Evolutionary conservation across 2,329 filamentous ascomycete species (phyloP), one percentile per base, ranked within the genome.

Genomic region (Aspergillus sp.): DNA sequence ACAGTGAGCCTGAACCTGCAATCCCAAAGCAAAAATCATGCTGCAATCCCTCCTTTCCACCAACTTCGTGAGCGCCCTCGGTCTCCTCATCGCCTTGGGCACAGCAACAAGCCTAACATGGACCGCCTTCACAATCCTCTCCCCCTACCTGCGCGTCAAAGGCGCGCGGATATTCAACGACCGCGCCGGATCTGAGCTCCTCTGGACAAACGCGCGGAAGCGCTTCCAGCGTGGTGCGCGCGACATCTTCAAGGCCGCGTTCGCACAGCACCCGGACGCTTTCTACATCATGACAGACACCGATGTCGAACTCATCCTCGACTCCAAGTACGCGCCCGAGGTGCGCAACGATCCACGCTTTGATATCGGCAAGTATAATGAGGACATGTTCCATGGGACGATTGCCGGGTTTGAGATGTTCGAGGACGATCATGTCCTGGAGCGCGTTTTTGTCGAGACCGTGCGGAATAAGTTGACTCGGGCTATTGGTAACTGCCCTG

Each of bases 361-460:
- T 17, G 43, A 47, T 38, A 56, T 56, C 3, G 54, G 41, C 3
- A 47, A 49, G 45, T 56, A 56, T 56, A 56, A 56, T 28, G 54
- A 56, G 38, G 19, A 56, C 15, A 47, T 56, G 43, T 56, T 56
- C 45, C 54, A 56, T 28, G 54, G 54, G n/a, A 56, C 54, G 17
- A 56, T 56, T n/a, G 19, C 54, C 6, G 54, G 54, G 15, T 56
- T 56, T 47, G 54, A 56, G 28, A 56, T 56, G 54, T 56, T 56
- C 23, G 43, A 56, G 54, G 43, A 56, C 5, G 43, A 56, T 25
- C 54, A 47, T 38, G 43, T 56, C 41, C 41, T 47, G 7, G 51
- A 54, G 15, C 19, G 51, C 7, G 34, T 54, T 43, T 54, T 54
- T 43, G 51, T 54, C 1, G 34, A 54, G 34, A 43, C 51, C 7